Conservation (phyloP, 2,329 filamentous ascomycete genomes). For the Colletotrichum sp. region DNA sequence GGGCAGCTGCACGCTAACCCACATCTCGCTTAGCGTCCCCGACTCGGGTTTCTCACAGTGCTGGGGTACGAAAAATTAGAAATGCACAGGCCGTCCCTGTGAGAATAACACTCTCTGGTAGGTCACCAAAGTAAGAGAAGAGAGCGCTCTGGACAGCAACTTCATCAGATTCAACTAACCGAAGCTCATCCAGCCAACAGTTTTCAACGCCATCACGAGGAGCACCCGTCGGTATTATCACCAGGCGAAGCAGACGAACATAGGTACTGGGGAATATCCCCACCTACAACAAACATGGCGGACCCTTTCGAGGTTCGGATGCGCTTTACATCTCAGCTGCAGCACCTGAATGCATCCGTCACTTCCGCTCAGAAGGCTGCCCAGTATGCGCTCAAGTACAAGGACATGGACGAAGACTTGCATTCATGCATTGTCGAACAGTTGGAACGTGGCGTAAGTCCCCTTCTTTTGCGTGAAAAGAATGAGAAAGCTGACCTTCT, state of each 20-base stretch:
- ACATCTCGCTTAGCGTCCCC: neutral
- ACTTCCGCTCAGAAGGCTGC: constrained; percentile 91
- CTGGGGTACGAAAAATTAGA: neutral
- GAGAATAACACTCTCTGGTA: neutral
- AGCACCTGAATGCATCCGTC: constrained; percentile 89
- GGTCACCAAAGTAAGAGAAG: neutral
- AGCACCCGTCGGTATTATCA: neutral
- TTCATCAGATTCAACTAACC: neutral
- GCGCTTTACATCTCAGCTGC: constrained; percentile 89
- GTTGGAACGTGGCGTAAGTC: constrained; percentile 77
- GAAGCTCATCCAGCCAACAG: neutral
- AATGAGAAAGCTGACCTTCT: constrained; percentile 4
- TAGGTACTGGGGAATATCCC: neutral
- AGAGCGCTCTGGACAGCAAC: neutral
- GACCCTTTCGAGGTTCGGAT: constrained; percentile 99
- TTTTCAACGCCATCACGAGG: neutral
- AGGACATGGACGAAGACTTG: constrained; percentile 94
- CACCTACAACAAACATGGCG: constrained; percentile 45
- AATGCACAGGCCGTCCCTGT: neutral
- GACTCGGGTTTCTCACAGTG: neutral
- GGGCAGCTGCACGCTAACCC: neutral
- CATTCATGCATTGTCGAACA: constrained; percentile 98
- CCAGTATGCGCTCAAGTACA: constrained; percentile 91
- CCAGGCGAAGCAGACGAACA: neutral
- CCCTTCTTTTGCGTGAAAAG: neutral